Base-by-base conservation (phyloP, 208 protist genomes). In the Balamuthia mandrillaris region DNA sequence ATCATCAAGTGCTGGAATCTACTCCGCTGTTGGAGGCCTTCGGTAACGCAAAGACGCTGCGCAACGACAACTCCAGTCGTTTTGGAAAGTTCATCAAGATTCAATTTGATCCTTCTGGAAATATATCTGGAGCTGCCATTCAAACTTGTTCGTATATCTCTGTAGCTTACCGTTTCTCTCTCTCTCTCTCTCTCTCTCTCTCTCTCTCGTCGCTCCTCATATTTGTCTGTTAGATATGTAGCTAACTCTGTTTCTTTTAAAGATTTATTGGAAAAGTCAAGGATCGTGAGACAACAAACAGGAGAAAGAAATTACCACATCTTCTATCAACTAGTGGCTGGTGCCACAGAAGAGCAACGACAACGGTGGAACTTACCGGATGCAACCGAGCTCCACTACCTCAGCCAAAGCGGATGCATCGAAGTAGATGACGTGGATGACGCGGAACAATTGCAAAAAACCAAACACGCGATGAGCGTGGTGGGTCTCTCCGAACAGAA, bases 391-490 rank as follows among this genome's bases (percentile, higher is more conserved):
- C 65, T 41, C 51, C 84, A 75, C 47, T 74, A 84, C 27, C 35
- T 93, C 3, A 92, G 90, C 44, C 79, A 88, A 49, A 44, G 74
- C 3, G 78, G 85, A 12, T 88, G 82, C 42, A 82, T n/a, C 10
- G 70, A 86, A 29, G 70, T 87, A 35, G 74, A 75, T 10, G 78
- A 60, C 41, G 85, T 88, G 18, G 27, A 18, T 37, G 85, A 88
- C 39, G 6, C 3, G 18, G 18, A 49, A 4, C 9, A 37, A 5
- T 90, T 90, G 61, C 70, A 87, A 24, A 14, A 84, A 3, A 86
- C 37, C 16, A 56, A 24, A 3, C 58, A 90, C 29, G 90, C 96
- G 27, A 97, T 98, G 96, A 51, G 89, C 10, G n/a, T 82, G 12
- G 74, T 41, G 0, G 74, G 74, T 24, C 58, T 82, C 33, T 9